Conservation (phyloP, 805 yeast genomes). For the Sungouiozyma intestinalis region DNA sequence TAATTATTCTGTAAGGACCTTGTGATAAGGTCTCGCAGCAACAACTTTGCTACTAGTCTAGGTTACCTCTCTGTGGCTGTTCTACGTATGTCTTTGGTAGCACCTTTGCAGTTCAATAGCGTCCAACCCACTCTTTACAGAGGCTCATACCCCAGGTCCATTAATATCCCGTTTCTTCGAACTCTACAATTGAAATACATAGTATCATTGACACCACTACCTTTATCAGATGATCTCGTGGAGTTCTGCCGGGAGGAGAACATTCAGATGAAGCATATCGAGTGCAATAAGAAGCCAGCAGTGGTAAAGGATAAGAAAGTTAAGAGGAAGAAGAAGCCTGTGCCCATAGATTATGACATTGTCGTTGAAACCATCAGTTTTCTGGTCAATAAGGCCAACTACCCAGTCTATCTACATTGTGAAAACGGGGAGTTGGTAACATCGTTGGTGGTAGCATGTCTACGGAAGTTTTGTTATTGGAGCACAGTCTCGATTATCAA, state of each 20-base stretch:
- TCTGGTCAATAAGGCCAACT: constrained; percentile 45
- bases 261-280: constrained; percentile 57
- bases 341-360: constrained; percentile 61
- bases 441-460: constrained; percentile 73
- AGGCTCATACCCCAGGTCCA: constrained; percentile 78
- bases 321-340: constrained; percentile 73
- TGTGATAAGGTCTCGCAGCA: too few species aligned
- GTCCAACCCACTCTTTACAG: constrained; percentile 64
- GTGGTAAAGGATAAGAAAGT: constrained; percentile 31
- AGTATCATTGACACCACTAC: constrained; percentile 69
- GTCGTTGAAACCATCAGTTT: constrained; percentile 51
- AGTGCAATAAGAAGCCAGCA: constrained; percentile 5
- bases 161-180: constrained; percentile 57
- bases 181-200: constrained; percentile 60
- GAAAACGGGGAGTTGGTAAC: constrained; percentile 84
- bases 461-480: constrained; percentile 80
- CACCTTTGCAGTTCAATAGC: constrained; percentile 71
- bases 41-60: not conserved
- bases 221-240: constrained; percentile 39
- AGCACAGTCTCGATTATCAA: constrained; percentile 76
- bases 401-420: constrained; percentile 80
- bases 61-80: not conserved
- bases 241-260: constrained; percentile 42
- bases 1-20: too few species aligned
- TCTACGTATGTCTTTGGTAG: constrained; percentile 33